phyloP scores from a whole-genome alignment of 352 stramenopile genomes.

The Phytophthora boehmeriae region DNA sequence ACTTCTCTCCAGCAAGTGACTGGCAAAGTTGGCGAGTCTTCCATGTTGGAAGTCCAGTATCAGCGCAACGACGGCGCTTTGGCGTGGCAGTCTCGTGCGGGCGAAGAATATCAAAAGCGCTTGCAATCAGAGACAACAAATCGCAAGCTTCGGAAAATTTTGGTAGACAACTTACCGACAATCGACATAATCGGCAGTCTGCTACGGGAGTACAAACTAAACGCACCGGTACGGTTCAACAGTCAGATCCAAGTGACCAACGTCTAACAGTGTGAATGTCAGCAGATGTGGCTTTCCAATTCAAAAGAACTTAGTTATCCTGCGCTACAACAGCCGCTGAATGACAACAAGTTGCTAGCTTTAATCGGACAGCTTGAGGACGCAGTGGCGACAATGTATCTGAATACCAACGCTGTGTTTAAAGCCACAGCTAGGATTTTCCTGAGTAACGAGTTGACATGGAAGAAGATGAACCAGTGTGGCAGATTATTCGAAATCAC shows the following conservation, averaged over 20 bases:
- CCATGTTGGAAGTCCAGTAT: background rate
- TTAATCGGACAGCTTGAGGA: constrained; percentile 30
- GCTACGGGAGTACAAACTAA: constrained; percentile 21
- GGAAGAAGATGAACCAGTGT: background rate
- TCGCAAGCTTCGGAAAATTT: constrained; percentile 19
- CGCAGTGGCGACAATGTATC: constrained; percentile 22
- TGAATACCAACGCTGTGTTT: constrained; percentile 24
- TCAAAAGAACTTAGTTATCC: constrained; percentile 1
- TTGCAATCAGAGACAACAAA: constrained; percentile 28
- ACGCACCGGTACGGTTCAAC: constrained; percentile 5
- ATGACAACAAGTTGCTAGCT: background rate
- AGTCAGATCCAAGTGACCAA: background rate
- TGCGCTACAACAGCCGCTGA: background rate
- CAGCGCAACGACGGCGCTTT: background rate
- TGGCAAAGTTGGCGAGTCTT: background rate
- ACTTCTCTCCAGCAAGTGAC: constrained; percentile 10
- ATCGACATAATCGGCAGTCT: constrained; percentile 9
- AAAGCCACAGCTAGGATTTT: background rate
- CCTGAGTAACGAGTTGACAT: background rate
- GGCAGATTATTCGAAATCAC: constrained; percentile 24
- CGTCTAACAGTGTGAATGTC: background rate
- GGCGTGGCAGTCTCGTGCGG: constrained; percentile 23
- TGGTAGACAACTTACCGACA: constrained; percentile 20
- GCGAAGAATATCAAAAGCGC: constrained; percentile 22
- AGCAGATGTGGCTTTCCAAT: constrained; percentile 1